Percentiles rank a stretch among this genome's conserved stretches.
Conservation (phyloP, 2,329 filamentous ascomycete genomes). For the Alternaria postmessia region DNA sequence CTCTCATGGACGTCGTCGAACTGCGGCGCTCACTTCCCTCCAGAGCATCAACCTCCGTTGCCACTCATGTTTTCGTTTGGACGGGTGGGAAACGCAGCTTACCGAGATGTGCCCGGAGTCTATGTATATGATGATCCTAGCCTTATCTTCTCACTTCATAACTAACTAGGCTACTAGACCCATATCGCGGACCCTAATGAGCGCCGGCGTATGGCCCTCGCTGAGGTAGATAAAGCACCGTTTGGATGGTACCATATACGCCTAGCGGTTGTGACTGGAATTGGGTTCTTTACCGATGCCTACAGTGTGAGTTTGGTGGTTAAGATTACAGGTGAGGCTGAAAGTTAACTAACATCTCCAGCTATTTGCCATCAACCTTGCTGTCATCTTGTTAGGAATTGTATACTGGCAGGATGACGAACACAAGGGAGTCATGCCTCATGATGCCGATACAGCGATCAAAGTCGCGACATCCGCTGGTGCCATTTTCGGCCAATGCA, state of each 20-base stretch:
- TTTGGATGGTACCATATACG: conserved; percentile 74
- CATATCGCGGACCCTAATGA: conserved; percentile 48
- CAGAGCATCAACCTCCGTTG: conserved; percentile 9
- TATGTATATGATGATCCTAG: conserved; percentile 18
- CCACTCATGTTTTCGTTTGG: conserved; percentile 37
- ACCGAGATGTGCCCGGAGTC: conserved; percentile 42
- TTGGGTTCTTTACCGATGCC: conserved; percentile 89
- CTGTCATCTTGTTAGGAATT: conserved; percentile 74
- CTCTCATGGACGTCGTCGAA: conserved; percentile 5
- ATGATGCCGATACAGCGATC: conserved; percentile 77
- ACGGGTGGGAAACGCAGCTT: conserved; percentile 42
- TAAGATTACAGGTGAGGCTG: background rate
- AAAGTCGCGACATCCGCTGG: conserved; percentile 86
- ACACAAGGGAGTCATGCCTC: conserved; percentile 64
- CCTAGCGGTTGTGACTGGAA: conserved; percentile 78
- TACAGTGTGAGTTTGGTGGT: conserved; percentile 57
- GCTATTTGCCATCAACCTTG: conserved; percentile 66
- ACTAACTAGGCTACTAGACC: conserved; percentile 27
- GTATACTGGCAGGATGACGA: conserved; percentile 70
- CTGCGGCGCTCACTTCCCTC: conserved; percentile 2
- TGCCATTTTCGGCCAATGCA: conserved; percentile 82
- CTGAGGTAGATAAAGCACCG: conserved; percentile 48
- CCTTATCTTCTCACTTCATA: background rate
- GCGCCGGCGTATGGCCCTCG: conserved; percentile 47
- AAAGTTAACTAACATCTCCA: conserved; percentile 17